A percentile compares a stretch with the other conserved stretches of the same genome.
Evolutionary conservation across 257 asterid genomes (phyloP).

Genomic region (Solanum chilense): DNA sequence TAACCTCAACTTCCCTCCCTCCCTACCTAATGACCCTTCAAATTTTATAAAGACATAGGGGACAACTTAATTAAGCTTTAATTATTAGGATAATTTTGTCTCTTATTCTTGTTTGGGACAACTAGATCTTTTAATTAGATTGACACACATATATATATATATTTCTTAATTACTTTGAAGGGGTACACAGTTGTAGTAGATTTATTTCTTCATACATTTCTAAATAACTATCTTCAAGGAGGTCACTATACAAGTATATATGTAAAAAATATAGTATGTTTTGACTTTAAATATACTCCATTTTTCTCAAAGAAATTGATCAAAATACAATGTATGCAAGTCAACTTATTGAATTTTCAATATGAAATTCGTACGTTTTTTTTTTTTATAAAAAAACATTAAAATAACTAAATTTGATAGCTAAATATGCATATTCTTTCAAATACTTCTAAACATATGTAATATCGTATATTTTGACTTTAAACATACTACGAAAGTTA

Average conservation of each 20-base stretch:
- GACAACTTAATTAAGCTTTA: conserved; percentile 7
- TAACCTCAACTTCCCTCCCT: conserved; percentile 21
- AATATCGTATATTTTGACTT: not conserved
- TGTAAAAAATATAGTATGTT: not conserved
- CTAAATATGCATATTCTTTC: not conserved
- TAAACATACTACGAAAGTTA: not conserved
- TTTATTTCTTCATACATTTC: not conserved
- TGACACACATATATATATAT: too few species aligned
- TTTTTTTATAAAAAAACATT: too few species aligned
- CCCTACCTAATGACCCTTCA: conserved; percentile 27
- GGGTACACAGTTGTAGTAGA: not conserved
- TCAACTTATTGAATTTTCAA: not conserved
- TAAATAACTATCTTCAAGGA: not conserved
- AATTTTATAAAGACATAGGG: conserved; percentile 15
- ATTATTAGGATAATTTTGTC: not conserved
- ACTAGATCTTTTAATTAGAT: not conserved
- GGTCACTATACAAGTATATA: not conserved
- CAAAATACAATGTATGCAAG: not conserved
- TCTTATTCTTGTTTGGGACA: not conserved
- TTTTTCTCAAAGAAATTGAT: not conserved
- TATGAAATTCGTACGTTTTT: not conserved
- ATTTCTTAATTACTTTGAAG: not conserved
- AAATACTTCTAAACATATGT: not conserved
- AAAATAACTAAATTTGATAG: too few species aligned
- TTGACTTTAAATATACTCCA: not conserved